Evolutionary conservation across 176 grass and related monocot genomes (phyloP).

Genomic region (barley (Hordeum vulgare)): DNA sequence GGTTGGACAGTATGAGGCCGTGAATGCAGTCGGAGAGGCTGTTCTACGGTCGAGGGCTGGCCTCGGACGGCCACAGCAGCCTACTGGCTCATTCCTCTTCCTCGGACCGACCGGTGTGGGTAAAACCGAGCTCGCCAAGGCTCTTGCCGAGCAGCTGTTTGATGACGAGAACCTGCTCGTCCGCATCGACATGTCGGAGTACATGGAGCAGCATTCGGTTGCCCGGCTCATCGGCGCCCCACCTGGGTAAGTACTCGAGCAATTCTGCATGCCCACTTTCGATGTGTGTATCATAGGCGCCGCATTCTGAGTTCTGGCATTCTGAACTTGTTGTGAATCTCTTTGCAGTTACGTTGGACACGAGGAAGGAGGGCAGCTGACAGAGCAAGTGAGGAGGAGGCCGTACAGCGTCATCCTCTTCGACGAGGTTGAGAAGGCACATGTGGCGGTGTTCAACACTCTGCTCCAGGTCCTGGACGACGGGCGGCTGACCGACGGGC

Average conservation of each 20-base stretch:
- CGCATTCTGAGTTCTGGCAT: not conserved
- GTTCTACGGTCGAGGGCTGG: constrained; percentile 81
- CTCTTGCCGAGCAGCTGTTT: constrained; percentile 83
- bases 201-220: constrained; percentile 94
- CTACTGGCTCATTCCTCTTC: constrained; percentile 90
- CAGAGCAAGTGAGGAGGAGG: constrained; percentile 66
- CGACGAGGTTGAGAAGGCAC: constrained; percentile 92
- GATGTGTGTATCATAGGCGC: not conserved
- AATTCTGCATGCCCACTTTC: not conserved
- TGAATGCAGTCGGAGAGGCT: constrained; percentile 74
- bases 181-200: constrained; percentile 91
- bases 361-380: constrained; percentile 90
- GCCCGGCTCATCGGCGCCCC: constrained; percentile 77
- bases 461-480: constrained; percentile 94
- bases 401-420: constrained; percentile 93
- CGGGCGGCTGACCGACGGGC: constrained; percentile 76
- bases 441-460: constrained; percentile 83
- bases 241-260: constrained; percentile 45
- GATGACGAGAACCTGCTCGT: constrained; percentile 90
- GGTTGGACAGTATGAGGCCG: constrained; percentile 44
- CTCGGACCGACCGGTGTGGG: constrained; percentile 83
- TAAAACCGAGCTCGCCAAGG: constrained; percentile 94
- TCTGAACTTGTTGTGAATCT: not conserved
- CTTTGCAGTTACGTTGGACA: constrained; percentile 73
- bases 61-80: constrained; percentile 77